Conservation (phyloP, 371 early-diverging fungal genomes). For the Mucor piriformis region DNA sequence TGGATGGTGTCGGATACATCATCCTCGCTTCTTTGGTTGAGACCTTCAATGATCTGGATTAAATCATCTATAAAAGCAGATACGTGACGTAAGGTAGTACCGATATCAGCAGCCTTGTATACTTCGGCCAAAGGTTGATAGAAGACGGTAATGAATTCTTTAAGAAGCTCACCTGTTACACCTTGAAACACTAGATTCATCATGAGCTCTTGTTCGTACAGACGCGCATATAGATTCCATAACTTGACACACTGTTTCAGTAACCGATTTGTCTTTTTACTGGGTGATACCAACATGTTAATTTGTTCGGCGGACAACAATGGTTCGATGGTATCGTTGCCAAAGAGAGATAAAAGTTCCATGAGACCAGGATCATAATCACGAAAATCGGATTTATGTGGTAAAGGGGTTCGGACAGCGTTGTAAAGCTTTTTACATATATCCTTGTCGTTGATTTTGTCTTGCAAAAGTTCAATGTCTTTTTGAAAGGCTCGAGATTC, state of each 20-base stretch:
- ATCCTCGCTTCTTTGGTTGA: slow-evolving; percentile 23
- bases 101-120: slow-evolving; percentile 69
- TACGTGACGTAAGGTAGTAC: slow-evolving; percentile 61
- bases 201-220: slow-evolving; percentile 61
- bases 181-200: slow-evolving; percentile 64
- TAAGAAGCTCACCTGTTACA: slow-evolving; percentile 63
- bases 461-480: slow-evolving; percentile 52
- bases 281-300: background rate
- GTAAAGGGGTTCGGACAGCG: slow-evolving; percentile 51
- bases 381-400: slow-evolving; percentile 13
- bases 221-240: slow-evolving; percentile 51
- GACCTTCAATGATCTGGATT: slow-evolving; percentile 49
- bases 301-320: slow-evolving; percentile 6
- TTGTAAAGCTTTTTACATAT: slow-evolving; percentile 59
- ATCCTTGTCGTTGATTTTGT: slow-evolving; percentile 39
- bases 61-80: slow-evolving; percentile 63
- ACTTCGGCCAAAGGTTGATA: slow-evolving; percentile 69
- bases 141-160: slow-evolving; percentile 64
- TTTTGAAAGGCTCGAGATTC: slow-evolving; percentile 55
- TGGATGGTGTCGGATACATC: slow-evolving; percentile 34
- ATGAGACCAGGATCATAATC: background rate
- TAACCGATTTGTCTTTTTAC: background rate
- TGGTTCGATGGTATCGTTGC: slow-evolving; percentile 18
- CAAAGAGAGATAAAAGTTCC: slow-evolving; percentile 15
- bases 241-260: slow-evolving; percentile 46